phyloP scores from a whole-genome alignment of 108 stramenopile genomes.

The Nannochloropsis gaditana region DNA sequence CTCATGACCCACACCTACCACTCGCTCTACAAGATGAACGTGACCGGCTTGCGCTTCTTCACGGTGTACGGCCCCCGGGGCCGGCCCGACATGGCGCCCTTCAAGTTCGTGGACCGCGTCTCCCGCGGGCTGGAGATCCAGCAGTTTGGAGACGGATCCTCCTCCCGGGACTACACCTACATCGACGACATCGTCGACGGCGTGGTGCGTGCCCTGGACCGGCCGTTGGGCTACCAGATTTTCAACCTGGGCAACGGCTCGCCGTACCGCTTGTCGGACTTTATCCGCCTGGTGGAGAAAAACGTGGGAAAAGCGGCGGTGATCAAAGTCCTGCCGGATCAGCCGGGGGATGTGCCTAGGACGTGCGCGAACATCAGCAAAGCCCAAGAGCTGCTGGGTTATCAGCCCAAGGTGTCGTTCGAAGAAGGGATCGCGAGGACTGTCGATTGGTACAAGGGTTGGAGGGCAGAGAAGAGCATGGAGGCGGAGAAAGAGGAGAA shows the following conservation, averaged over 20 bases:
- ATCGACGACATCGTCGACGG: conserved; percentile 85
- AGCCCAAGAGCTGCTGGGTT: conserved; percentile 77
- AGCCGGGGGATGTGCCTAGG: conserved; percentile 96
- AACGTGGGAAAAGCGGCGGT: conserved; percentile 73
- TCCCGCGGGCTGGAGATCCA: conserved; percentile 80
- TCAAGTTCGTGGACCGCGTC: conserved; percentile 93
- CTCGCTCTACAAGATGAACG: conserved; percentile 82
- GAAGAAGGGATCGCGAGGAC: conserved; percentile 88
- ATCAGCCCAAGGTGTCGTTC: conserved; percentile 76
- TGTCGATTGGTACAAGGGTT: conserved; percentile 76
- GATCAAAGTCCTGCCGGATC: conserved; percentile 82
- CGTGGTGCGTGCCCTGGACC: conserved; percentile 82
- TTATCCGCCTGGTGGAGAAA: conserved; percentile 84
- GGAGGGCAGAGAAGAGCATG: not conserved
- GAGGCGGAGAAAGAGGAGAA: not conserved
- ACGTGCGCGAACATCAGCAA: conserved; percentile 92
- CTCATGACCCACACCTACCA: conserved; percentile 94
- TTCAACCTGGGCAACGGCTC: conserved; percentile 93
- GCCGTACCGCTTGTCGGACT: conserved; percentile 78
- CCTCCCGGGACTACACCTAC: conserved; percentile 83
- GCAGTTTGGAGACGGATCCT: conserved; percentile 86
- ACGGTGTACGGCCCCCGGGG: conserved; percentile 95
- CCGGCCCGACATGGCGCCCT: conserved; percentile 94
- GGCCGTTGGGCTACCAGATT: conserved; percentile 81
- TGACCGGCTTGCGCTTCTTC: conserved; percentile 83